Evolutionary conservation across 768 basidiomycete genomes (phyloP), one percentile per base, ranked within the genome.

Genomic region (Phaeolepiota aurea): DNA sequence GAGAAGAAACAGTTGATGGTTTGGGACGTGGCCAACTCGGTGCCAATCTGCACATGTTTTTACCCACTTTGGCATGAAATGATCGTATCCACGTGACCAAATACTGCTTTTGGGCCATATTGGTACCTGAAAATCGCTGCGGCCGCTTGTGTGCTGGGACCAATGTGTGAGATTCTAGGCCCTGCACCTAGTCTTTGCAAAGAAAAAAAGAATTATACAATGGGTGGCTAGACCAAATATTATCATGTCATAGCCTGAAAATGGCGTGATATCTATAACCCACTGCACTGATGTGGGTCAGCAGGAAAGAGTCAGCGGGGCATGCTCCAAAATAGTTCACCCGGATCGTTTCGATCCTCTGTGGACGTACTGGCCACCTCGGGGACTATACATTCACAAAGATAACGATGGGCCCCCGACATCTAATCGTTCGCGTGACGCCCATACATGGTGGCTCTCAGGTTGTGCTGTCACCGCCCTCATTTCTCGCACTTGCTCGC

Each of bases 381-480:
- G n/a, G n/a, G n/a, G n/a, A n/a, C n/a, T n/a, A n/a, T n/a, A n/a
- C n/a, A n/a, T n/a, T n/a, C n/a, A n/a, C n/a, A n/a, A n/a, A n/a
- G n/a, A n/a, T n/a, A n/a, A 28, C 25, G 25, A 28, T 28, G 25
- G 66, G 10, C 57, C 62, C 31, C 66, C 66, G 18, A 74, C 66
- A 5, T 45, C 42, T 46, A 59, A 43, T 5, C 42, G 35, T 16
- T 58, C 54, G 10, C 72, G 64, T 15, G 59, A 61, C 5, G 65
- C 69, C 78, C 78, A 80, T 16, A 64, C 66, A n/a, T 43, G 45
- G 48, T 78, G 77, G 15, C 39, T 45, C 39, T 63, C 47, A 2
- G 79, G 77, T 13, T 56, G 47, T 0, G 33, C 47, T 13, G 58
- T 54, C 3, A 68, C 45, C 38, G 20, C 40, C 14, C 42, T 44